Conservation (phyloP, 2,329 filamentous ascomycete species). For the Exophiala mesophila region DNA sequence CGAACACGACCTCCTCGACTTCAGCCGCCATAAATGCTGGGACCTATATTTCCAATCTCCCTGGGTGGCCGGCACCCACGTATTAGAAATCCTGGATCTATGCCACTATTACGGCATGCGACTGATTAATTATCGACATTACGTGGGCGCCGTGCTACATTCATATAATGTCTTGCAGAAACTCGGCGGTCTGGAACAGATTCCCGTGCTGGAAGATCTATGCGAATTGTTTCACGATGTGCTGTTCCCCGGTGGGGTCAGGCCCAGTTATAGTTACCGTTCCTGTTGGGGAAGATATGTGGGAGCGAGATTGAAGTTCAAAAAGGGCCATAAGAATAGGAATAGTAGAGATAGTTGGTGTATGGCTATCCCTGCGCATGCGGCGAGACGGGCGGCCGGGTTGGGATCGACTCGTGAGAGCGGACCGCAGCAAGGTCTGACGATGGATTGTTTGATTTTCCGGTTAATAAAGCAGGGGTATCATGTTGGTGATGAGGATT, state of each 20-base stretch:
- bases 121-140: constrained; percentile 28
- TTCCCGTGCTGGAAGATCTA: constrained; percentile 26
- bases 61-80: constrained; percentile 28
- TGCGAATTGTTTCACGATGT: constrained; percentile 21
- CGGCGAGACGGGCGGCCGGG: constrained; percentile 28
- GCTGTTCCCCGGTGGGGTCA: constrained; percentile 27
- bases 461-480: constrained; percentile 27
- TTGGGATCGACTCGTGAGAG: constrained; percentile 19
- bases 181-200: constrained; percentile 20
- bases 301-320: constrained; percentile 29
- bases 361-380: constrained; percentile 27
- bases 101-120: constrained; percentile 29
- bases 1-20: constrained; percentile 22
- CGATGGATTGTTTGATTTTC: constrained; percentile 21
- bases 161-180: constrained; percentile 27
- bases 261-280: constrained; percentile 27
- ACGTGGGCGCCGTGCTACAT: constrained; percentile 29
- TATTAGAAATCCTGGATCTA: constrained; percentile 28
- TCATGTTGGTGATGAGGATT: constrained; percentile 17
- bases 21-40: constrained; percentile 26
- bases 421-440: neutral
- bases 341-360: constrained; percentile 25
- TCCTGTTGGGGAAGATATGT: constrained; percentile 27
- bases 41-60: constrained; percentile 30
- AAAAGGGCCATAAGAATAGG: constrained; percentile 24